Conservation (phyloP, 192 early-diverging fungal genomes). For the Coemansia sp. region DNA sequence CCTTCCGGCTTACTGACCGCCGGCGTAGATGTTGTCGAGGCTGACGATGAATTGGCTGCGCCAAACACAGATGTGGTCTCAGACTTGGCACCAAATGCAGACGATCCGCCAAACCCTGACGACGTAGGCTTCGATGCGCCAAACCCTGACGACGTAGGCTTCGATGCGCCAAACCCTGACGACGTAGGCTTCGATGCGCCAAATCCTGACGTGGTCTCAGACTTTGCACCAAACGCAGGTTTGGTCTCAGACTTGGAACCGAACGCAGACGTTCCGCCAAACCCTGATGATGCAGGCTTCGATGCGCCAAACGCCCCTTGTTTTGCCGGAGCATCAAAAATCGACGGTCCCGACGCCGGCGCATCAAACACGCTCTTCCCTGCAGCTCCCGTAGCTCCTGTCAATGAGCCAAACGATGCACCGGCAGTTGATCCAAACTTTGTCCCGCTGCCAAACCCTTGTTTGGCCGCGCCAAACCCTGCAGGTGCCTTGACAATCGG, state of each 20-base stretch:
- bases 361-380: constrained; percentile 38
- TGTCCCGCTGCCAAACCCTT: constrained; percentile 35
- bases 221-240: too few relatives aligned
- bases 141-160: neutral
- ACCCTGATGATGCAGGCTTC: neutral
- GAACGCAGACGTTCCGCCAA: neutral
- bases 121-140: neutral
- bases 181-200: neutral
- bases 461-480: constrained; percentile 19
- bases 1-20: neutral
- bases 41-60: neutral
- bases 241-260: neutral
- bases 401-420: constrained; percentile 21
- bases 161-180: neutral
- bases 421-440: constrained; percentile 14
- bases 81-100: neutral
- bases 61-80: too few relatives aligned
- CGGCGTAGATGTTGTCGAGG: neutral
- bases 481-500: constrained; percentile 28
- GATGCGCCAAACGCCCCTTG: constrained; percentile 1
- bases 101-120: neutral
- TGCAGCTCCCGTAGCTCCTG: neutral
- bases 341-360: constrained; percentile 17
- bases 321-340: constrained; percentile 23
- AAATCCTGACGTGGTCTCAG: constrained; percentile 9